These are phyloP conservation scores for Stereum hirsutum DNA, from an alignment of 1,284 basidiomycete genomes.

Conservation along the genomic window DNA sequence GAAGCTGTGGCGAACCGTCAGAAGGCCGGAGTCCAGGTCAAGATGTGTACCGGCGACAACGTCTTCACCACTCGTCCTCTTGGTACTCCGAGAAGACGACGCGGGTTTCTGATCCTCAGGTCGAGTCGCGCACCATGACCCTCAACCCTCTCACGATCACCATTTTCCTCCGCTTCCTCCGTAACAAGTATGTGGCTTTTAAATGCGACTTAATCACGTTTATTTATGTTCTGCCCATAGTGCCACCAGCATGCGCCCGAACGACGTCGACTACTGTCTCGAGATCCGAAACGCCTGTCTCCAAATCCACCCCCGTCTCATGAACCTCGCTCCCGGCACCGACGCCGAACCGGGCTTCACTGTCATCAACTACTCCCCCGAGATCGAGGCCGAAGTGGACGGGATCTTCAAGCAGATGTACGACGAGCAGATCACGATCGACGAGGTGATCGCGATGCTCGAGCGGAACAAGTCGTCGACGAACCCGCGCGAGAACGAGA, in stretches of 20 bases:
- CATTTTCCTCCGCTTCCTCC: slow-evolving; percentile 82
- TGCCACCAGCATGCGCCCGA: slow-evolving; percentile 55
- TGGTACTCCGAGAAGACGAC: slow-evolving; percentile 77
- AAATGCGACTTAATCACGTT: too few species aligned
- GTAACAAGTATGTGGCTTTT: slow-evolving; percentile 91
- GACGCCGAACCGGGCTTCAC: slow-evolving; percentile 90
- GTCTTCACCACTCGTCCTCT: slow-evolving; percentile 92
- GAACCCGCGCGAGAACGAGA: slow-evolving; percentile 84
- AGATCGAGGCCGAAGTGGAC: slow-evolving; percentile 92
- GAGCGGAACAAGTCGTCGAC: slow-evolving; percentile 80
- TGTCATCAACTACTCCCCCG: slow-evolving; percentile 81
- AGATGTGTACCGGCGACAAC: slow-evolving; percentile 99
- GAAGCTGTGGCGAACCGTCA: slow-evolving; percentile 84
- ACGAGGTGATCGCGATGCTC: slow-evolving; percentile 86
- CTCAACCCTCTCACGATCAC: slow-evolving; percentile 83
- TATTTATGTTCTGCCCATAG: slow-evolving; percentile 23
- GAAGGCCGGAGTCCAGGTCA: slow-evolving; percentile 88
- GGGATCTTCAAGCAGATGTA: slow-evolving; percentile 98
- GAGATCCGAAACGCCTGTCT: slow-evolving; percentile 92
- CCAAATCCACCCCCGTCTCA: slow-evolving; percentile 93
- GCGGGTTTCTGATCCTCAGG: slow-evolving; percentile 68
- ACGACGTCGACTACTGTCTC: slow-evolving; percentile 84
- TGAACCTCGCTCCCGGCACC: slow-evolving; percentile 87
- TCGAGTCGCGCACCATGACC: slow-evolving; percentile 75
- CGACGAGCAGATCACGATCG: slow-evolving; percentile 87